Evolutionary conservation across 2,329 filamentous ascomycete genomes (phyloP), one percentile per base, ranked within the genome.

Genomic region (Talaromyces sp.): DNA sequence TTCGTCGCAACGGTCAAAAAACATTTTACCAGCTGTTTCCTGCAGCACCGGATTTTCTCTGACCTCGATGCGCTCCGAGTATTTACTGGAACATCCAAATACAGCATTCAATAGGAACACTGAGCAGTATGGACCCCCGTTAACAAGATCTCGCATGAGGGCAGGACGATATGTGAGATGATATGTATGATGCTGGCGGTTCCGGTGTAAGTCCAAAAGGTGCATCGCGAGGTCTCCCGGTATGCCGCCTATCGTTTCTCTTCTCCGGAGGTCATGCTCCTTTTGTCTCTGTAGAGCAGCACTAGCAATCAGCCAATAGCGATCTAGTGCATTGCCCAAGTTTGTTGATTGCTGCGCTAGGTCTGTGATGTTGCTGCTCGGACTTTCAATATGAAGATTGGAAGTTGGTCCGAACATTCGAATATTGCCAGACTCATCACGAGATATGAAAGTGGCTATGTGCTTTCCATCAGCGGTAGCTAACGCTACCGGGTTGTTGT

Each of bases 61-160:
- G 6, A 80, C 71, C 17, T 74, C 75, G 0, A 72, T 67, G 0
- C 77, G 72, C 64, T 80, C 75, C 63, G 78, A 80, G 54, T 78
- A 80, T 1, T 79, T 73, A 5, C 73, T 74, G 2, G 75, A 77
- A 10, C 76, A 77, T 54, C 75, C 79, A 68, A 78, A 81, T 10
- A 81, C 80, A 5, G 79, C 75, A 63, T 79, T 79, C 10, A 81
- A 65, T 3, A 81, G 69, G 17, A 81, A 75, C 40, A 74, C 71
- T 1, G 75, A 78, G 58, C 72, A 75, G 65, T 78, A 76, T 6
- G 75, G 74, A 1, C 79, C 79, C 6, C 69, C 71, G 1, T 73
- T 68, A 10, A 70, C 63, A 34, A 81, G 70, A 59, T 77, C 75
- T 10, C 73, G 70, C 75, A 79, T 79, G 51, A 80, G 70, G 0